Evolutionary conservation across 768 basidiomycete species (phyloP).

Genomic region (Guyanaporus albipodus): DNA sequence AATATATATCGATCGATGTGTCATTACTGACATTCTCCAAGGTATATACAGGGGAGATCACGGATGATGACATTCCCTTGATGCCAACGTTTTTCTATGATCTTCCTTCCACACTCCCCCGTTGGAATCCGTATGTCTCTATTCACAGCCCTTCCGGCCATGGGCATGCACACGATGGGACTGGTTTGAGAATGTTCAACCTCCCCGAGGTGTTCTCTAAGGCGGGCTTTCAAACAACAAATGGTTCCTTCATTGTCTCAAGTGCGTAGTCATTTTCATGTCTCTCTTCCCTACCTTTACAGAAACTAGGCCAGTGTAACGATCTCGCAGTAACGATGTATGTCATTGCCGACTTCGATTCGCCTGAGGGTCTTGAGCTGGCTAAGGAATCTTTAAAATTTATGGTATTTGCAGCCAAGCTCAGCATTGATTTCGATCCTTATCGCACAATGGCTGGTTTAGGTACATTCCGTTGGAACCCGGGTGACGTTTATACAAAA

Average conservation of each 20-base stretch:
- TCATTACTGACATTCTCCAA: constrained; percentile 19
- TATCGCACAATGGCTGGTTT: neutral
- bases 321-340: constrained; percentile 46
- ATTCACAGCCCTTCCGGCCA: constrained; percentile 40
- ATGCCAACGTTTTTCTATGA: constrained; percentile 87
- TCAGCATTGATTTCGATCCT: neutral
- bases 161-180: constrained; percentile 9
- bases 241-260: constrained; percentile 59
- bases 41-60: constrained; percentile 57
- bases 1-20: neutral
- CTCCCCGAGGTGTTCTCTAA: constrained; percentile 29
- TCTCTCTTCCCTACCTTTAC: constrained; percentile 4
- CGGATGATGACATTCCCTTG: constrained; percentile 46
- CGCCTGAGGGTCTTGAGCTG: constrained; percentile 50
- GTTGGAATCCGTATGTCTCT: constrained; percentile 76
- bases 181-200: constrained; percentile 21
- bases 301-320: constrained; percentile 10
- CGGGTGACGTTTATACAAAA: constrained; percentile 81
- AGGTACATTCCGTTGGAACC: constrained; percentile 45
- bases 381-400: constrained; percentile 64
- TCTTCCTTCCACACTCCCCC: constrained; percentile 62
- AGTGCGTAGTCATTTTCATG: constrained; percentile 36
- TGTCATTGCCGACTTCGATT: constrained; percentile 78
- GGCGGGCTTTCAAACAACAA: constrained; percentile 38
- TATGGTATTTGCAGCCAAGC: constrained; percentile 43